Base-by-base conservation (phyloP, 2,329 filamentous ascomycete genomes). In the Penicillium sp. region DNA sequence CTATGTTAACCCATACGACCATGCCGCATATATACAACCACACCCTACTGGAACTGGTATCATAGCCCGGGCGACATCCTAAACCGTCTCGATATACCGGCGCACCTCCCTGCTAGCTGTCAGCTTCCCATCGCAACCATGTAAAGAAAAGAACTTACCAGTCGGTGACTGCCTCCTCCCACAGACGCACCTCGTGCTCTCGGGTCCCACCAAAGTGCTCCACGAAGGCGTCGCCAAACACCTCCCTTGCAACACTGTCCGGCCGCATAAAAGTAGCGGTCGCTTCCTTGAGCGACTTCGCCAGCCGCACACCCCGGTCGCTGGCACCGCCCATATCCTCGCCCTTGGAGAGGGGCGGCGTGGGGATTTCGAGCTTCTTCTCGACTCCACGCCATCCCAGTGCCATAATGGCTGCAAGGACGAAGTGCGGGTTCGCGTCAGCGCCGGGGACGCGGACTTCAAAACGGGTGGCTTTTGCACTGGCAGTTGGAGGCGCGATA, bases 81-180 rank as follows among this genome's bases (percentile, higher is more conserved):
- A 84, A 47, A 87, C 82, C n/a, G 83, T 87, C 69, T 89, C 86
- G 51, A 89, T 87, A 61, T 89, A 89, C 49, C 86, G 77, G 69
- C 80, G 81, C 66, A 89, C 77, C 68, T 90, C 86, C 85, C 84
- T 86, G 53, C 49, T 37, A 36, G 28, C 47, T 45, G 46, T 57
- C 47, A 63, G 59, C 38, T 49, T 20, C 24, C 32, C 40, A 39
- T 9, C 32, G 22, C 13, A 10, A 40, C 10, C 38, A 36, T 24
- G 36, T 22, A 40, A 31, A 31, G 29, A 46, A 28, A 35, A 29
- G 43, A 45, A 82, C 86, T 68, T 77, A 91, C 89, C 91, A 97
- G 69, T 97, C 93, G 16, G 93, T 97, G 5, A 97, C 91, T 2
- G 90, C 90, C 68, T 97, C 91, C 60, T 97, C 90, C 86, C 87